These are phyloP conservation scores for Oryza brachyantha DNA, from an alignment of 176 grass and related monocot genomes.

Conservation along the genomic window DNA sequence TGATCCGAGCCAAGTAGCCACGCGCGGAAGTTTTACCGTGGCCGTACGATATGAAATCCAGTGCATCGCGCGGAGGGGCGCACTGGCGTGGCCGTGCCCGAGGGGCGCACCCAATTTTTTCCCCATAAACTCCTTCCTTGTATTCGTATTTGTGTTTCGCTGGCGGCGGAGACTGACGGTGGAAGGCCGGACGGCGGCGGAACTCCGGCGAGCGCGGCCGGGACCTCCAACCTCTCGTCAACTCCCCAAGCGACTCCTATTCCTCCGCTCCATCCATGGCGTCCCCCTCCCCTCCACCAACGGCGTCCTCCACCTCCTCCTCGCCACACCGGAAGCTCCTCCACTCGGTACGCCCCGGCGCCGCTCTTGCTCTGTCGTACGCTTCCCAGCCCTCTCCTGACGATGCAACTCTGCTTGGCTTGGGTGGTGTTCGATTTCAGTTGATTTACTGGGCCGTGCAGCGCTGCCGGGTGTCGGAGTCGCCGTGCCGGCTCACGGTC, in stretches of 20 bases:
- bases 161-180: background rate
- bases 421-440: slow-evolving; percentile 24
- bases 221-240: background rate
- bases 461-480: slow-evolving; percentile 63
- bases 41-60: no score
- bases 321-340: slow-evolving; percentile 42
- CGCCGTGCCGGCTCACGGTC: slow-evolving; percentile 59
- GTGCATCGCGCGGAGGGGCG: no score
- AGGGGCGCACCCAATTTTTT: no score
- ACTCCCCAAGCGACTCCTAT: background rate
- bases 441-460: slow-evolving; percentile 56
- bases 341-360: slow-evolving; percentile 12
- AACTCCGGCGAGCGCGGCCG: slow-evolving; percentile 9
- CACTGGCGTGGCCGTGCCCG: no score
- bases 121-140: background rate
- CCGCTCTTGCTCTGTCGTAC: background rate
- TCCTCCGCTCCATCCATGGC: background rate
- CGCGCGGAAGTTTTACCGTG: no score
- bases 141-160: background rate
- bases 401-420: background rate
- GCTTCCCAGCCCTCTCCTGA: background rate
- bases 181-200: background rate
- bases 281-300: background rate
- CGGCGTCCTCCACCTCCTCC: background rate
- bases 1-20: no score